These are phyloP conservation scores for Diaporthe vaccinii DNA, from an alignment of 2,329 filamentous ascomycete genomes.

Conservation along the genomic window DNA sequence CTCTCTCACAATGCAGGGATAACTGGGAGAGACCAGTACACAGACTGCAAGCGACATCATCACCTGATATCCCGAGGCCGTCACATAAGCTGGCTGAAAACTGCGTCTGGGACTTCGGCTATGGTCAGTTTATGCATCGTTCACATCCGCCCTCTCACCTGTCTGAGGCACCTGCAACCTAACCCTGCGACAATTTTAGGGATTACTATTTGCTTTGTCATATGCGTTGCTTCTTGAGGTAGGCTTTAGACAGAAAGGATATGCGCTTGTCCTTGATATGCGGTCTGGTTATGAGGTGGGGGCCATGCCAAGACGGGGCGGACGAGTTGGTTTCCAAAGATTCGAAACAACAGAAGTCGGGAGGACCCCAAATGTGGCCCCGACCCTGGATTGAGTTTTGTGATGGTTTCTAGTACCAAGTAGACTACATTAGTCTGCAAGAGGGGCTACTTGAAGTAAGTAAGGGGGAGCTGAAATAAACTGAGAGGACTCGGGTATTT, in stretches of 20 bases:
- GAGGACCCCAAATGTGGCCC: conserved; percentile 2
- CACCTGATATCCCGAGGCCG: background rate
- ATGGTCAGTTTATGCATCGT: background rate
- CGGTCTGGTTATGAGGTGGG: background rate
- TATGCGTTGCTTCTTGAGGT: background rate
- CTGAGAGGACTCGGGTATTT: background rate
- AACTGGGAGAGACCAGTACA: background rate
- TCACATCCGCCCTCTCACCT: background rate
- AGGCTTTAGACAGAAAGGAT: background rate
- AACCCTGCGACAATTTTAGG: background rate
- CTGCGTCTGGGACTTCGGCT: background rate
- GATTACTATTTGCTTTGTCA: conserved; percentile 14
- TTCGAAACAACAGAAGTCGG: conserved; percentile 9
- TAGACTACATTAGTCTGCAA: background rate
- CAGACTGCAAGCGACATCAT: too few species aligned
- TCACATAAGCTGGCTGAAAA: background rate
- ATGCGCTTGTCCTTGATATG: background rate
- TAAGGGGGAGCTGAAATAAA: background rate
- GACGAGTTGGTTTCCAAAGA: conserved; percentile 11
- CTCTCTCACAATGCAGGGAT: too few species aligned
- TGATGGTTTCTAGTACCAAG: background rate
- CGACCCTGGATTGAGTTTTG: conserved; percentile 20
- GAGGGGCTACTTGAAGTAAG: background rate
- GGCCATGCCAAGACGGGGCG: conserved; percentile 28
- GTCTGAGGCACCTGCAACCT: background rate